Conservation (phyloP, 164 flowering plant genomes). For the Chimonanthus praecox region DNA sequence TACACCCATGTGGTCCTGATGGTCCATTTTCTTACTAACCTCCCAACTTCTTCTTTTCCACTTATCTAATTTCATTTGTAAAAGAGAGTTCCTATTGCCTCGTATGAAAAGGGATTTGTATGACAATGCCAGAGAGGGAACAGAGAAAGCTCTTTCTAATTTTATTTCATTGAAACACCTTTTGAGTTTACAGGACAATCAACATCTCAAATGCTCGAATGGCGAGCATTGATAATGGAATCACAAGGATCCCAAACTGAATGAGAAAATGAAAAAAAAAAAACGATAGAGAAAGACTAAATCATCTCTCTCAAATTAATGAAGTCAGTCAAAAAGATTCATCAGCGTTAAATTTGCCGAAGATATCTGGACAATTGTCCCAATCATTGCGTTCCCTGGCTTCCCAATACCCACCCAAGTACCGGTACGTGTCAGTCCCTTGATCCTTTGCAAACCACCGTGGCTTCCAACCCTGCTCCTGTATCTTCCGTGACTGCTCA, state of each 20-base stretch:
- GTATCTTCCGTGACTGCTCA: constrained; percentile 68
- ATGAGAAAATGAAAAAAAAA: background rate
- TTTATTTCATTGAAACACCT: too few species aligned
- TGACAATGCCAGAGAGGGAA: too few species aligned
- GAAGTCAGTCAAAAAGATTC: constrained; percentile 21
- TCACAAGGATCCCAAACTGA: constrained; percentile 2
- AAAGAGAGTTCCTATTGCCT: too few species aligned
- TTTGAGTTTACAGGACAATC: too few species aligned
- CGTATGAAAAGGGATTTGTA: too few species aligned
- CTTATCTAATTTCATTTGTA: too few species aligned
- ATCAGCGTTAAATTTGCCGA: constrained; percentile 54
- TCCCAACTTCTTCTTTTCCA: too few species aligned
- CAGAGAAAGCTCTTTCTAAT: too few species aligned
- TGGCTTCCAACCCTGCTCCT: constrained; percentile 85
- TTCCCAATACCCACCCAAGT: constrained; percentile 83
- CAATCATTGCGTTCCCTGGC: constrained; percentile 57
- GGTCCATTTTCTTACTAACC: too few species aligned
- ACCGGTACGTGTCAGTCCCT: constrained; percentile 48
- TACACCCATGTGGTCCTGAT: too few species aligned
- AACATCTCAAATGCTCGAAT: background rate
- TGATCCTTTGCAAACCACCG: constrained; percentile 71
- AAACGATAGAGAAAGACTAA: background rate
- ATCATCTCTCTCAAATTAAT: constrained; percentile 3
- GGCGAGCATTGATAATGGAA: background rate
- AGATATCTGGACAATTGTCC: constrained; percentile 71